Evolutionary conservation across 306 rosid species (phyloP).

Genomic region (Vigna angularis): DNA sequence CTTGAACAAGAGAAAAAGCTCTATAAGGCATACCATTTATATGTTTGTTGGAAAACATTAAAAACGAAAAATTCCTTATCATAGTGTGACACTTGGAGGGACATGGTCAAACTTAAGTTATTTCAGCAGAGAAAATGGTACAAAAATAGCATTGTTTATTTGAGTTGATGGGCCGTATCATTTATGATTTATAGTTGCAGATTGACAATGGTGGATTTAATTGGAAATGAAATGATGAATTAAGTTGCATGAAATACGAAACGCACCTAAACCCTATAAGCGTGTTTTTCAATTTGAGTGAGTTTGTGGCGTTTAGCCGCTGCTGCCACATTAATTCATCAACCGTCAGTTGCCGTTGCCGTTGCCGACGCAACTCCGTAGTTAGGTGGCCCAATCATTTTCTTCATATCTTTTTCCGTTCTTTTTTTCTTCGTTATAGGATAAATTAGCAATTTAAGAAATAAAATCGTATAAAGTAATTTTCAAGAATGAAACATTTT

Average conservation of each 20-base stretch:
- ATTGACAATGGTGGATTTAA: neutral
- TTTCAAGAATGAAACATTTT: too few relatives aligned
- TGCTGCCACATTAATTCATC: neutral
- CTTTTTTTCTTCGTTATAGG: neutral
- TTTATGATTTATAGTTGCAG: neutral
- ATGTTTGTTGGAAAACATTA: neutral
- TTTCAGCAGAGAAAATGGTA: neutral
- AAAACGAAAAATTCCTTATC: neutral
- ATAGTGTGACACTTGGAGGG: neutral
- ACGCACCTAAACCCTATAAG: neutral
- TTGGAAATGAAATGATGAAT: neutral
- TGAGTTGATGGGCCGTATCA: neutral
- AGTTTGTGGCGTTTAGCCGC: neutral
- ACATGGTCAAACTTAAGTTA: neutral
- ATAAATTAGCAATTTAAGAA: too few relatives aligned
- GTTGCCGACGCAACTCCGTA: neutral
- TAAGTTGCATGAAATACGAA: constrained; percentile 5
- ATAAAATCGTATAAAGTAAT: too few relatives aligned
- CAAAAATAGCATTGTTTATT: neutral
- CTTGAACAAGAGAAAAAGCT: too few relatives aligned
- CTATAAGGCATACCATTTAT: neutral
- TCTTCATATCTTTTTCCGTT: neutral
- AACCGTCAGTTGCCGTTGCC: neutral
- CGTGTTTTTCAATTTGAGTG: neutral
- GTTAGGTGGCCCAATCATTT: neutral